Evolutionary conservation across 148 eudicot species (phyloP), one percentile per base, ranked within the genome.

Genomic region (Spergularia bocconei): DNA sequence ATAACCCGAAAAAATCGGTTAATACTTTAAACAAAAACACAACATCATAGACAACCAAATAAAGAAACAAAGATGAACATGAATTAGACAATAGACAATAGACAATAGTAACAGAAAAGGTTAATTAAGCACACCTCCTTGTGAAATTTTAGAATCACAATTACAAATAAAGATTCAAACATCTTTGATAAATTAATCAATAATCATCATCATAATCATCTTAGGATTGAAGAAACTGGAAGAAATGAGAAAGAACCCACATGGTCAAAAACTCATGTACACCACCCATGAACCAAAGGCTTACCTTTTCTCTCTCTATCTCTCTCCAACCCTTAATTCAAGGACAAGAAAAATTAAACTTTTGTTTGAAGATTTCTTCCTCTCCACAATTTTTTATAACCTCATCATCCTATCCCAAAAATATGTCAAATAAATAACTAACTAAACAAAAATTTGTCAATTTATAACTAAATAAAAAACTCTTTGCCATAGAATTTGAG

Each of bases 321-420:
- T 66, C 71, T 70, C 69, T 75, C 72, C 53, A 41, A 54, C 58
- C 84, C 82, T 78, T 78, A 75, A 81, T 71, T 84, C 58, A 80
- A 67, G 86, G 86, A 66, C 44, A 77, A 71, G 77, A 66, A 79
- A 79, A 82, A 81, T 44, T 44, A 76, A 71, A 82, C 66, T 80
- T 80, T 80, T 78, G 56, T 77, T 80, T 82, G 84, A 85, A 81
- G 72, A 65, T 80, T 85, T 83, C 82, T 53, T 69, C 15, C 58
- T 23, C 47, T 36, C 47, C 55, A 77, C 81, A 82, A 76, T 55
- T 29, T 63, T 65, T 55, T 65, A 41, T 44, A 44, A 9, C 48
- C 48, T 44, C 7, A 44, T 75, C 9, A 63, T 54, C 52, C 66
- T 54, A 63, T 9, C n/a, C n/a, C 14, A 73, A 17, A 19, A 23